Evolutionary conservation across 1,284 basidiomycete genomes (phyloP).

Genomic region (Moesziomyces antarcticus): DNA sequence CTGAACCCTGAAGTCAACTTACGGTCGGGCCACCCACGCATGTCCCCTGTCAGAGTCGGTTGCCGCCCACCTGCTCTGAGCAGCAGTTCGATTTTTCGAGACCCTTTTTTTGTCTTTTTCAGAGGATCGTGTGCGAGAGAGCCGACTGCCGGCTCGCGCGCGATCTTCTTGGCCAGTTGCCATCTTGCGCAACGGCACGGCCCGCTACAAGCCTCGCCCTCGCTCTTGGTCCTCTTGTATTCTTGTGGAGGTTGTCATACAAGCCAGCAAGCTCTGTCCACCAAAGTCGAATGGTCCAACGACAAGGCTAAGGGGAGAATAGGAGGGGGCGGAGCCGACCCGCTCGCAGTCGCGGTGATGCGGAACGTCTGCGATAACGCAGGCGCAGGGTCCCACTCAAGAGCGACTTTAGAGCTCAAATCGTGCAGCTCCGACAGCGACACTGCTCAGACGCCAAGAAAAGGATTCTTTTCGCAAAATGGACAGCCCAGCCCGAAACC

Average conservation of each 20-base stretch:
- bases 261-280: background rate
- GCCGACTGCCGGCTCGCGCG: background rate
- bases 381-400: slow-evolving; percentile 11
- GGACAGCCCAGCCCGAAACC: no score
- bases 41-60: background rate
- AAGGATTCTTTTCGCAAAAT: no score
- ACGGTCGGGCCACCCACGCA: slow-evolving; percentile 5
- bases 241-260: no score
- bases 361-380: slow-evolving; percentile 8
- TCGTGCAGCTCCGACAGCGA: background rate
- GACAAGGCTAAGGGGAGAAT: no score
- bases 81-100: background rate
- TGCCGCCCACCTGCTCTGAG: no score
- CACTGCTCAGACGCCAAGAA: background rate
- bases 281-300: no score
- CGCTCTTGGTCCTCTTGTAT: no score
- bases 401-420: background rate
- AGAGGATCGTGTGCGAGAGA: background rate
- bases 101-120: background rate
- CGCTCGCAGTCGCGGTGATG: background rate
- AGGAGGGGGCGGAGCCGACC: no score
- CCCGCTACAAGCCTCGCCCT: no score
- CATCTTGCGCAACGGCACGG: background rate
- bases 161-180: background rate
- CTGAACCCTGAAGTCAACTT: slow-evolving; percentile 14